A percentile compares a stretch with the other conserved stretches of the same genome.
Conservation (phyloP, 108 stramenopile genomes). For the Nannochloropsis gaditana region DNA sequence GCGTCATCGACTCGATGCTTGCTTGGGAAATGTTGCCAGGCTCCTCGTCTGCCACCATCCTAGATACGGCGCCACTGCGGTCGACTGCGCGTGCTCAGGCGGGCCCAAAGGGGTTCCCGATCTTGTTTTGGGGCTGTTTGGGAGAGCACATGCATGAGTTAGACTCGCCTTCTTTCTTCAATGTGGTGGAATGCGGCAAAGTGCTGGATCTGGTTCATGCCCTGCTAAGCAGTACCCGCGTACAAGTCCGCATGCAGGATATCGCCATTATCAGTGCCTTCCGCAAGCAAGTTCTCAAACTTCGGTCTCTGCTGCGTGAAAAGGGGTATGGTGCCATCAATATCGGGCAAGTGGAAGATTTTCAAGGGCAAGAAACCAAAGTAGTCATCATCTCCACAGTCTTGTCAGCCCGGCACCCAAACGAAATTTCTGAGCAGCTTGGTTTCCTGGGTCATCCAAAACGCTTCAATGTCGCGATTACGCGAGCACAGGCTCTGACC, state of each 20-base stretch:
- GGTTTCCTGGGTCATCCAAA: conserved; percentile 77
- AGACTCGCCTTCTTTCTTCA: conserved; percentile 75
- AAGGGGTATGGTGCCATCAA: conserved; percentile 55
- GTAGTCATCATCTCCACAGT: conserved; percentile 73
- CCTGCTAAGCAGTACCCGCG: conserved; percentile 45
- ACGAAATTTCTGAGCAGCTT: conserved; percentile 58
- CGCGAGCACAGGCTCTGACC: conserved; percentile 66
- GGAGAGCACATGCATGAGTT: conserved; percentile 64
- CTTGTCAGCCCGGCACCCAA: conserved; percentile 58
- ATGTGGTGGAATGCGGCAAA: conserved; percentile 63
- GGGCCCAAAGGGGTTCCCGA: conserved; percentile 2
- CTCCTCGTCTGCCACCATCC: conserved; percentile 50
- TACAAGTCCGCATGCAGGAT: conserved; percentile 36
- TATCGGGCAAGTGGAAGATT: conserved; percentile 73
- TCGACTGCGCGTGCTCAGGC: not conserved
- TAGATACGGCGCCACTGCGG: not conserved
- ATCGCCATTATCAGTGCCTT: conserved; percentile 59
- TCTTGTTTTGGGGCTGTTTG: conserved; percentile 60
- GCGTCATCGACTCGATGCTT: conserved; percentile 46
- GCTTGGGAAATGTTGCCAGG: conserved; percentile 37
- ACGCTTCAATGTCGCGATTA: conserved; percentile 74
- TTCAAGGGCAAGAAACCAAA: conserved; percentile 72
- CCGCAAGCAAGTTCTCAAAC: conserved; percentile 49
- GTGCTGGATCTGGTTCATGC: conserved; percentile 64
- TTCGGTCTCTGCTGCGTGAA: conserved; percentile 43